Evolutionary conservation across 2,329 filamentous ascomycete species (phyloP).

Genomic region (Talaromyces islandicus): DNA sequence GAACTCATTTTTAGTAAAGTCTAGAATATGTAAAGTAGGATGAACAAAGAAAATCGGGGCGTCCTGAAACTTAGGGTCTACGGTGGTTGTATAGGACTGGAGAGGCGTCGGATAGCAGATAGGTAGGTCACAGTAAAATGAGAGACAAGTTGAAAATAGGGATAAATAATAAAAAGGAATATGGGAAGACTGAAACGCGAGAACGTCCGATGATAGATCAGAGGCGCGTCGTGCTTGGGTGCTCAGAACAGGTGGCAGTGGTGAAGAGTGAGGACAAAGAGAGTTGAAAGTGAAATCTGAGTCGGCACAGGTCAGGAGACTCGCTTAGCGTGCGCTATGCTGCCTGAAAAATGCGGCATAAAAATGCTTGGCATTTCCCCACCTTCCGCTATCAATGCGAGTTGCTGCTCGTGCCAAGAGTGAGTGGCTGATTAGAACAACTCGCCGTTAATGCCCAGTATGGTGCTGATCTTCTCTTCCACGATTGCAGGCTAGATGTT

Average conservation of each 20-base stretch:
- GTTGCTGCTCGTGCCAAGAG: background rate
- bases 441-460: constrained; percentile 6
- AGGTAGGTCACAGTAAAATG: background rate
- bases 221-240: background rate
- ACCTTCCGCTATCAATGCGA: background rate
- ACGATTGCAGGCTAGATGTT: constrained; percentile 70
- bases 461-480: constrained; percentile 10
- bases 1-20: constrained; percentile 29
- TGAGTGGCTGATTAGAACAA: background rate
- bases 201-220: background rate
- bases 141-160: background rate
- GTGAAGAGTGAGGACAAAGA: background rate
- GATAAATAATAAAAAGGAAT: background rate
- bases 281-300: background rate
- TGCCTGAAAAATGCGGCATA: constrained; percentile 9
- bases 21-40: constrained; percentile 6
- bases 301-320: constrained; percentile 10
- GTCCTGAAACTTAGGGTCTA: constrained; percentile 8
- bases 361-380: constrained; percentile 7
- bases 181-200: background rate
- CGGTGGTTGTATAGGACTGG: background rate
- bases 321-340: constrained; percentile 12
- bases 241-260: background rate
- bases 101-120: background rate
- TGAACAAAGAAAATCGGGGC: constrained; percentile 10